Base-by-base conservation (phyloP, 257 asterid genomes). In the Jasminum sambac region DNA sequence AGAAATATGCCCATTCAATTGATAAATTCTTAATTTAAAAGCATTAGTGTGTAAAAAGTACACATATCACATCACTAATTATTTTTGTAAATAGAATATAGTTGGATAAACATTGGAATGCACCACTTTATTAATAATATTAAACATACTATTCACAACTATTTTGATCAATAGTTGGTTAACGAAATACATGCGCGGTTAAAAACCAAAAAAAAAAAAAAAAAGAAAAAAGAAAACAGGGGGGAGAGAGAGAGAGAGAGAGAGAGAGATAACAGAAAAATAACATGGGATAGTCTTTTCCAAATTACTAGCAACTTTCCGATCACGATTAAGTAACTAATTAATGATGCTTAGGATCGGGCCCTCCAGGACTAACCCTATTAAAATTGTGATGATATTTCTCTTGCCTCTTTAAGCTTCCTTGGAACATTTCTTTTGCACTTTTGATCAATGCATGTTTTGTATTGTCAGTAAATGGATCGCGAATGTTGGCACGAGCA, bases 391-490 rank as follows among this genome's bases (percentile, higher is more conserved):
- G 50, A 37, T 64, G 52, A 64, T 36, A 41, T 64, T 30, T 40
- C 38, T 36, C 26, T 36, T 40, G 69, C 25, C 58, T 39, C 10
- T 55, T 50, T 36, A 72, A 21, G 12, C 8, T 66, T 37, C 30
- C 71, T 40, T 44, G 38, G n/a, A 72, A 2, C 57, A 72, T 52
- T 50, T 72, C 37, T 21, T n/a, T 63, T 2, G 36, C 76, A 63
- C 42, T 23, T 63, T 17, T 21, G 59, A 48, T 72, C 59, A 71
- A 60, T 16, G 43, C 67, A 59, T 24, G 43, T 17, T 21, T 64
- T 48, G 30, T 72, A 68, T 43, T 14, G 17, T 7, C 7, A 10
- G 17, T 17, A 64, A 16, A 19, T 39, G 30, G 44, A 0, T 57
- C 30, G n/a, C n/a, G n/a, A n/a, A n/a, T n/a, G n/a, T n/a, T n/a